Evolutionary conservation across 2,329 filamentous ascomycete genomes (phyloP).

Genomic region (Allantophomopsis lycopodina): DNA sequence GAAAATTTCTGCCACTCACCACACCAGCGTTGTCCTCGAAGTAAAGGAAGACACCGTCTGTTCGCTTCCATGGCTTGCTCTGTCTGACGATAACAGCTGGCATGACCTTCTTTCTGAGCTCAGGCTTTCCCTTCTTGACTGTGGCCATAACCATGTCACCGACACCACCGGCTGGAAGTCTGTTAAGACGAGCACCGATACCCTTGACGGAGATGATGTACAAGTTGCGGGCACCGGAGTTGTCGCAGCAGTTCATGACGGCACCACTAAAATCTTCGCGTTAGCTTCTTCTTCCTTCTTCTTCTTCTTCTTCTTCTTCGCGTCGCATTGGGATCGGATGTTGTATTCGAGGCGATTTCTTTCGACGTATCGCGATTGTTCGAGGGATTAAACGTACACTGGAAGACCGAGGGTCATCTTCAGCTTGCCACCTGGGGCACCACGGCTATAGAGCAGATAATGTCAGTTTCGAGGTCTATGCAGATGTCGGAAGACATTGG

Average conservation of each 20-base stretch:
- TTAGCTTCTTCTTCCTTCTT: too few species aligned
- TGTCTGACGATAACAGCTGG: conserved; percentile 97
- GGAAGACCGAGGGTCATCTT: conserved; percentile 99
- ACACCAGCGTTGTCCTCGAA: conserved; percentile 99
- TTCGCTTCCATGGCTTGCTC: conserved; percentile 98
- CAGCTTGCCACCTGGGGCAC: conserved; percentile 98
- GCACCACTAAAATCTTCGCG: conserved; percentile 53
- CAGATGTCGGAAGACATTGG: not conserved
- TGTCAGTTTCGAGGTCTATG: conserved; percentile 4
- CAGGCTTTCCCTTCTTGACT: conserved; percentile 99
- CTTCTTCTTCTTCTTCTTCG: too few species aligned
- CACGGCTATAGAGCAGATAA: conserved; percentile 38
- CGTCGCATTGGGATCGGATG: conserved; percentile 2
- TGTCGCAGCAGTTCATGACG: conserved; percentile 99
- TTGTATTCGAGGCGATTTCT: conserved; percentile 15
- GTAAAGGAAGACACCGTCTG: conserved; percentile 98
- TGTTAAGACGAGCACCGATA: conserved; percentile 93
- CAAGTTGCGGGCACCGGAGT: conserved; percentile 95
- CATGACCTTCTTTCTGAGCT: conserved; percentile 99
- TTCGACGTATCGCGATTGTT: not conserved
- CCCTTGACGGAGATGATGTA: conserved; percentile 99
- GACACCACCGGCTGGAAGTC: conserved; percentile 91
- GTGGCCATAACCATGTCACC: conserved; percentile 99
- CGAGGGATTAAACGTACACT: conserved; percentile 58
- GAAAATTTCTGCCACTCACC: conserved; percentile 41